Base-by-base conservation (phyloP, 192 early-diverging fungal genomes). In the Bifiguratus adelaidae region DNA sequence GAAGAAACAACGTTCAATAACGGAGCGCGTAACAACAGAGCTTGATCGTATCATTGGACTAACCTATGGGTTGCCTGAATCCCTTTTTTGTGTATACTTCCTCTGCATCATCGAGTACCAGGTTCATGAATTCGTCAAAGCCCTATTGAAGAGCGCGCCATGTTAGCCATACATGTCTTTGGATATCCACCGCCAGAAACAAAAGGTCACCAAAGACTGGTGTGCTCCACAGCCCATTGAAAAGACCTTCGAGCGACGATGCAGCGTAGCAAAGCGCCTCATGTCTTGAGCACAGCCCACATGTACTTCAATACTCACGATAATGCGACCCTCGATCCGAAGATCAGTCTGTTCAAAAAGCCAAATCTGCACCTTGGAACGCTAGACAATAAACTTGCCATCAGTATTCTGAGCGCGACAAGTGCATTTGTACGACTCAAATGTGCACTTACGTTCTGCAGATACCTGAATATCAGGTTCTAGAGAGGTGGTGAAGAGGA, bases 101-200 rank as follows among this genome's bases (percentile, higher is more conserved):
- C 42, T 75, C 81, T 20, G 89, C 89, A 18, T 91, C 74, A 56
- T 90, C 94, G 44, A 97, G 68, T 13, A 97, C 94, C 50, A 97
- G 60, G 56, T 88, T 92, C 91, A 97, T 94, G 63, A 97, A 97
- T 61, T 97, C 94, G 61, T 97, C 94, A 60, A 97, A 95, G 24
- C 94, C 94, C 92, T 92, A 69, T n/a, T n/a, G n/a, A n/a, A n/a
- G n/a, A n/a, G n/a, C n/a, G n/a, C n/a, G n/a, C 32, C 25, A 37
- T 9, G 45, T 21, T 9, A 32, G 2, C 9, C 48, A 50, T 8
- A 4, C 21, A 35, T 50, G 19, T n/a, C n/a, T n/a, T n/a, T n/a
- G n/a, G n/a, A n/a, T n/a, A n/a, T n/a, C n/a, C n/a, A n/a, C n/a
- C n/a, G n/a, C n/a, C n/a, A n/a, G n/a, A 23, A 15, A 27, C 4